phyloP scores from a whole-genome alignment of 2,329 filamentous ascomycete genomes.

The Pseudogymnoascus verrucosus region DNA sequence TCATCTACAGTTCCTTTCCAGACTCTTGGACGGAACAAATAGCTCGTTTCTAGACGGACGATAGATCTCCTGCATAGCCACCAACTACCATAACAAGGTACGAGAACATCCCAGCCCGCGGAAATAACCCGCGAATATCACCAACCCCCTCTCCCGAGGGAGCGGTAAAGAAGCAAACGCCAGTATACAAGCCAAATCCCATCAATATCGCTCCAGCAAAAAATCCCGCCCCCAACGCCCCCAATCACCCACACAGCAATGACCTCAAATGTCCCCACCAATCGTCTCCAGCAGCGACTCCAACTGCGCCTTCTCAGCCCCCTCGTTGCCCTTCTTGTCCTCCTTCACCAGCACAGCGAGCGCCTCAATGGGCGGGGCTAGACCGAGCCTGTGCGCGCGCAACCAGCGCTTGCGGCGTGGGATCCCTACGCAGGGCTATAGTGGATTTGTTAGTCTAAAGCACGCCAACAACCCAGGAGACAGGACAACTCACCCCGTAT shows the following conservation, averaged over 20 bases:
- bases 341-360: conserved; percentile 75
- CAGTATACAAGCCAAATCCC: neutral
- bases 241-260: neutral
- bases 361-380: conserved; percentile 86
- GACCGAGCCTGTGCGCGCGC: conserved; percentile 69
- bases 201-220: neutral
- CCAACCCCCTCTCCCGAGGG: neutral
- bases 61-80: neutral
- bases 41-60: neutral
- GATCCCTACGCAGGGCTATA: conserved; percentile 80
- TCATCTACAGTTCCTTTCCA: no score
- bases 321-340: conserved; percentile 46
- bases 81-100: neutral
- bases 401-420: conserved; percentile 77
- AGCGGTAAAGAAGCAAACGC: conserved; percentile 4
- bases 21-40: neutral
- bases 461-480: neutral
- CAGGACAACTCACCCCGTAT: conserved; percentile 67
- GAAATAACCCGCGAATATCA: neutral
- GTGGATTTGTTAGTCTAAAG: neutral
- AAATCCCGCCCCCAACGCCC: neutral
- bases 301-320: conserved; percentile 62
- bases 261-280: conserved; percentile 23
- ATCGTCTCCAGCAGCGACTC: conserved; percentile 53
- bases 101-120: neutral